Evolutionary conservation across 2,329 filamentous ascomycete genomes (phyloP).

Genomic region (Cladosporium sphaerospermum): DNA sequence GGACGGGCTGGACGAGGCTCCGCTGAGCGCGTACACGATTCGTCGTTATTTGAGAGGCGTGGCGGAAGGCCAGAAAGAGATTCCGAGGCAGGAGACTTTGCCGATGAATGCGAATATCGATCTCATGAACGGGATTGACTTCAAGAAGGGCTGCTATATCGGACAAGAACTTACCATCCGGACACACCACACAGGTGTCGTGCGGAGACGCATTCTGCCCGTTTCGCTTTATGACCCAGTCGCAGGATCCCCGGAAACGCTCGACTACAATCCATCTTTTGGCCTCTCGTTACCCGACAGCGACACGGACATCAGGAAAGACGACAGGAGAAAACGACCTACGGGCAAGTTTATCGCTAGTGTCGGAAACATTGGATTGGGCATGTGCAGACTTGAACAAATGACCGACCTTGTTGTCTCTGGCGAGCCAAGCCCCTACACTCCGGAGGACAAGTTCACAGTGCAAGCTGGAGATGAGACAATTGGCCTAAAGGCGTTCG

Average conservation of each 20-base stretch:
- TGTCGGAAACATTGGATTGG: slow-evolving; percentile 80
- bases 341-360: slow-evolving; percentile 75
- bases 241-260: slow-evolving; percentile 32
- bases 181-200: slow-evolving; percentile 88
- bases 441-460: slow-evolving; percentile 49
- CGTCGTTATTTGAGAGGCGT: slow-evolving; percentile 75
- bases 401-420: slow-evolving; percentile 78
- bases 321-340: slow-evolving; percentile 53
- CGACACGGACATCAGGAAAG: slow-evolving; percentile 47
- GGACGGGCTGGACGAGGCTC: slow-evolving; percentile 37
- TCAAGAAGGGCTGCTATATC: slow-evolving; percentile 93
- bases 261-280: slow-evolving; percentile 41
- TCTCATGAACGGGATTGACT: slow-evolving; percentile 77
- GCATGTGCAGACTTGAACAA: slow-evolving; percentile 76
- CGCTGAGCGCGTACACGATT: slow-evolving; percentile 56
- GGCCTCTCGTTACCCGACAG: slow-evolving; percentile 17
- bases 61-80: slow-evolving; percentile 76
- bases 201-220: slow-evolving; percentile 83
- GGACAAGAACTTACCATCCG: slow-evolving; percentile 95
- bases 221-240: slow-evolving; percentile 61
- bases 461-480: slow-evolving; percentile 20
- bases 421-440: slow-evolving; percentile 57
- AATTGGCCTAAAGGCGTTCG: slow-evolving; percentile 53
- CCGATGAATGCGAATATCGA: slow-evolving; percentile 90
- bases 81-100: slow-evolving; percentile 63